Evolutionary conservation across 495 filamentous ascomycete genomes (phyloP).

Genomic region (Penicillium paradoxum): DNA sequence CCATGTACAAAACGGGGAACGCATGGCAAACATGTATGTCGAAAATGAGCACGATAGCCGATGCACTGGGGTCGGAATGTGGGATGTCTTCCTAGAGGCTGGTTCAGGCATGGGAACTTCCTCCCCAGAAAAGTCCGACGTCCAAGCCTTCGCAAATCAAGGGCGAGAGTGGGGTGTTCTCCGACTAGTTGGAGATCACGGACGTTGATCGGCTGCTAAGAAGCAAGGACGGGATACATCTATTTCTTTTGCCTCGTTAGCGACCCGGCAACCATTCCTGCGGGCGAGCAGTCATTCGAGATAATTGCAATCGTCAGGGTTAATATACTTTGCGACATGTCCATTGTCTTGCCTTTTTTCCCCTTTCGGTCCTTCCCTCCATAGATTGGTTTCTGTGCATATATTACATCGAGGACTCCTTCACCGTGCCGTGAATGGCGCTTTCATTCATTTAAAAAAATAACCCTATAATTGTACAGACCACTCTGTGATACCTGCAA

Average conservation of each 20-base stretch:
- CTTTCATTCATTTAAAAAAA: not conserved
- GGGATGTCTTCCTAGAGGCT: not conserved
- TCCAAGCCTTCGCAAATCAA: not conserved
- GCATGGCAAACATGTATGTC: not conserved
- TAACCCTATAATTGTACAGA: not conserved
- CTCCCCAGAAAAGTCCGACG: constrained; percentile 2
- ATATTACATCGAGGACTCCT: not conserved
- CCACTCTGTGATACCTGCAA: not conserved
- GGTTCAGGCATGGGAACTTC: not conserved
- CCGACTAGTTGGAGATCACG: constrained; percentile 1
- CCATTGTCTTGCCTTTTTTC: not conserved
- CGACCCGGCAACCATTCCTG: not conserved
- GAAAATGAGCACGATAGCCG: not conserved
- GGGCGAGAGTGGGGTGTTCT: not conserved
- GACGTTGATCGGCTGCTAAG: constrained; percentile 3
- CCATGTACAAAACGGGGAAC: not conserved
- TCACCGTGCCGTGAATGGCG: not conserved
- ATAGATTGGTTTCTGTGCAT: not conserved
- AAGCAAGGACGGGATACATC: constrained; percentile 19
- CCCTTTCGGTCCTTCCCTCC: not conserved
- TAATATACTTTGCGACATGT: constrained; percentile 9
- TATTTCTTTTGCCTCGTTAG: constrained; percentile 1
- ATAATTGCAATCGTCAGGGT: not conserved
- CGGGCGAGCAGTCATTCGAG: not conserved
- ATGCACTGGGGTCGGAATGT: not conserved